These are phyloP conservation scores for Groenewaldozyma tartarivorans DNA, from an alignment of 805 yeast genomes.

Conservation along the genomic window DNA sequence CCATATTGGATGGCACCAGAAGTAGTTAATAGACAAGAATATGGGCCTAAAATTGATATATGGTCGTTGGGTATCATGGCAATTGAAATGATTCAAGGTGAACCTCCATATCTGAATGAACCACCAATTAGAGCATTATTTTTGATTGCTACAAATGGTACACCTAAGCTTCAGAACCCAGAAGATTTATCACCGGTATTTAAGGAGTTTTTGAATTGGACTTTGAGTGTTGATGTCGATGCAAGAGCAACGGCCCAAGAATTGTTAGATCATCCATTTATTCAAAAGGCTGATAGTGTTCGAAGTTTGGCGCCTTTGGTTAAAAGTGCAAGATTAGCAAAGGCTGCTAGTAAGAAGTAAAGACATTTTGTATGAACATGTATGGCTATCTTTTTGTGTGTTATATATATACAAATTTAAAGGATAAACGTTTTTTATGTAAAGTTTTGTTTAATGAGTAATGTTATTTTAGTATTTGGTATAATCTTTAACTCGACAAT, in stretches of 20 bases:
- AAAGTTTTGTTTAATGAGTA: no score
- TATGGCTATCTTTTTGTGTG: no score
- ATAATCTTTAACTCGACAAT: no score
- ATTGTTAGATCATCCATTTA: conserved; percentile 61
- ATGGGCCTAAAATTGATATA: conserved; percentile 93
- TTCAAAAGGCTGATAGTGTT: conserved; percentile 24
- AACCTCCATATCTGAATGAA: conserved; percentile 95
- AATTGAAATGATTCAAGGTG: conserved; percentile 98
- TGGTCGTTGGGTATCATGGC: conserved; percentile 99
- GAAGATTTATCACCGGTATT: conserved; percentile 62
- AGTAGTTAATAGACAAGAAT: conserved; percentile 87
- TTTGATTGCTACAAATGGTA: conserved; percentile 92
- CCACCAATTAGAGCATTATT: conserved; percentile 90
- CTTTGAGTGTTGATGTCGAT: conserved; percentile 89
- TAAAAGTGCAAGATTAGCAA: conserved; percentile 21
- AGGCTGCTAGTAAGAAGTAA: conserved; percentile 13
- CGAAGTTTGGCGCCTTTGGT: conserved; percentile 28
- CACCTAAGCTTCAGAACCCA: conserved; percentile 73
- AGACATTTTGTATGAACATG: neutral
- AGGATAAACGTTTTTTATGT: no score
- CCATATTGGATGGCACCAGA: conserved; percentile 99
- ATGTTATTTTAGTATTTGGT: no score
- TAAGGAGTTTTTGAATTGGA: conserved; percentile 78
- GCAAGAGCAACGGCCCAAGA: conserved; percentile 89
- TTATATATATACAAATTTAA: no score